Evolutionary conservation across 768 basidiomycete genomes (phyloP).

Genomic region (Gyrodon lividus): DNA sequence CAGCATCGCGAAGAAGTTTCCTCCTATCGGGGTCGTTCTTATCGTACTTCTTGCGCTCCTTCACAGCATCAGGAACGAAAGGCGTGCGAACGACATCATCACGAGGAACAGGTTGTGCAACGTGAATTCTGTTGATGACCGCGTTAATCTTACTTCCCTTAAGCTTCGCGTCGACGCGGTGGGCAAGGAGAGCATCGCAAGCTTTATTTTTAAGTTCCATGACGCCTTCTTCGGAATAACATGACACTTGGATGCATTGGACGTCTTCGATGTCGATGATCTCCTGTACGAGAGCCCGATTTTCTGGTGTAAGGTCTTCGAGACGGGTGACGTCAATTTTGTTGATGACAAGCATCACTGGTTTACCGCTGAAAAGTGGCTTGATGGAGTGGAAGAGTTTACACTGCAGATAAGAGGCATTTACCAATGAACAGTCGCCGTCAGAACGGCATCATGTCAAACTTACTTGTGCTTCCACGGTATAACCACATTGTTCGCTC

Average conservation of each 20-base stretch:
- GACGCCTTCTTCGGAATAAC: constrained; percentile 95
- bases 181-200: constrained; percentile 92
- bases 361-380: constrained; percentile 92
- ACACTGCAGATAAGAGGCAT: constrained; percentile 52
- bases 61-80: constrained; percentile 85
- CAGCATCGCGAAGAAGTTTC: constrained; percentile 75
- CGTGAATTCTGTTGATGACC: constrained; percentile 93
- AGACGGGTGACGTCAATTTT: constrained; percentile 93
- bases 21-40: constrained; percentile 79
- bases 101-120: constrained; percentile 85
- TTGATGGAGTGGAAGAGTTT: constrained; percentile 99
- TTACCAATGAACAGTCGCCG: not conserved
- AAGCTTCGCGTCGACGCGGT: constrained; percentile 91
- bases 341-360: constrained; percentile 93
- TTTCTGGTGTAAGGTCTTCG: constrained; percentile 76
- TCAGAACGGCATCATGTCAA: not conserved
- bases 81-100: constrained; percentile 88
- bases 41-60: constrained; percentile 78
- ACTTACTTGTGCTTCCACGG: constrained; percentile 89
- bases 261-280: constrained; percentile 77
- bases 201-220: constrained; percentile 95
- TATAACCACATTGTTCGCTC: constrained; percentile 97
- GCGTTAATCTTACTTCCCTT: constrained; percentile 91
- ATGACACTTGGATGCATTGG: constrained; percentile 81
- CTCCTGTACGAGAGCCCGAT: constrained; percentile 79